These are phyloP conservation scores for Hyaloscypha finlandica DNA, from an alignment of 495 filamentous ascomycete species.

Conservation along the genomic window DNA sequence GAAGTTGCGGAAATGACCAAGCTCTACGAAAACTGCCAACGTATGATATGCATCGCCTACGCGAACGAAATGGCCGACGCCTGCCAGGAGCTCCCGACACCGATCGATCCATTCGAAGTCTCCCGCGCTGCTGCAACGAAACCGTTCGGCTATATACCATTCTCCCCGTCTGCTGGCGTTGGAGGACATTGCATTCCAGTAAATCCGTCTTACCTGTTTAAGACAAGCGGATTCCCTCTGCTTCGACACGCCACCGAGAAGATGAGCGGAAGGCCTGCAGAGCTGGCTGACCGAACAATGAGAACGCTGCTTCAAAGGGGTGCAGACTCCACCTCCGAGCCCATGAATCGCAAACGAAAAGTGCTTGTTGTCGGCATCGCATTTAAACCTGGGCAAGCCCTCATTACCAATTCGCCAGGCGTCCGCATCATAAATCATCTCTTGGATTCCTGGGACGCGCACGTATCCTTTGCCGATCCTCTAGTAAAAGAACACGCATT, in stretches of 20 bases:
- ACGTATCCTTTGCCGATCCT: no score
- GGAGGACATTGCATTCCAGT: constrained; percentile 45
- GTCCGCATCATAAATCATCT: no score
- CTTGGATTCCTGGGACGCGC: no score
- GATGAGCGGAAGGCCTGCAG: constrained; percentile 36
- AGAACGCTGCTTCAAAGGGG: neutral
- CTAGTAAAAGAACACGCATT: constrained; percentile 36
- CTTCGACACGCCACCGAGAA: constrained; percentile 32
- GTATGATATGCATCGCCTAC: constrained; percentile 43
- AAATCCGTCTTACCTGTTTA: constrained; percentile 42
- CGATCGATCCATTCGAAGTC: constrained; percentile 43
- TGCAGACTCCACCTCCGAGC: constrained; percentile 31
- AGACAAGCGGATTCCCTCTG: constrained; percentile 26
- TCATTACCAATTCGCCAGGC: no score
- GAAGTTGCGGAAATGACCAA: constrained; percentile 47
- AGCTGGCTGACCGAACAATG: constrained; percentile 35
- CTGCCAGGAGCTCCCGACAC: constrained; percentile 35
- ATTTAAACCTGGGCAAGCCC: no score
- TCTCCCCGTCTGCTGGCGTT: constrained; percentile 38
- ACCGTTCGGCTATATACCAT: constrained; percentile 42
- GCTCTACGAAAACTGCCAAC: constrained; percentile 45
- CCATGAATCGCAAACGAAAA: constrained; percentile 37
- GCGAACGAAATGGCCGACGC: constrained; percentile 47
- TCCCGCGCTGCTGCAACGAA: constrained; percentile 40
- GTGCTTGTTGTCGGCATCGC: no score